Base-by-base conservation (phyloP, 495 filamentous ascomycete species). In the Hypoxylon intermedium region DNA sequence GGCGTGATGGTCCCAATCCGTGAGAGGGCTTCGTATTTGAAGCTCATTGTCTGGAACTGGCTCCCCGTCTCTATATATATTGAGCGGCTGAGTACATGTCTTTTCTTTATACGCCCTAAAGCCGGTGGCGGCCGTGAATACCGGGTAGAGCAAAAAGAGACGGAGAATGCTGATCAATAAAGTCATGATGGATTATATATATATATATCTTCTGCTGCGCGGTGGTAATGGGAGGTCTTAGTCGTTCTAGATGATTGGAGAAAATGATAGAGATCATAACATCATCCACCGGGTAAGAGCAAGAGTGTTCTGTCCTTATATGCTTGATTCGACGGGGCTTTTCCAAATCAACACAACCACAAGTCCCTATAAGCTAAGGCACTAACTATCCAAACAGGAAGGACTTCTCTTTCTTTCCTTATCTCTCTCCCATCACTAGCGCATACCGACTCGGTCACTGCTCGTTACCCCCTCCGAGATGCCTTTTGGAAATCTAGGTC, bases 21-120 rank as follows among this genome's bases (percentile, higher is more conserved):
- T 65, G 21, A 65, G 19, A 0, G 62, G 45, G 15, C 37, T 42
- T 28, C 57, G 26, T 20, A 60, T 57, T 1, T 15, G 2, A 19
- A 65, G 62, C 11, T 33, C 53, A 21, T 33, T 53, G 11, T 47
- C 13, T 20, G n/a, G 9, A 1, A 65, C 19, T 9, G 11, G n/a
- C 15, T 37, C 15, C 3, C 62, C 62, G 2, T 65, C 62, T 11
- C 40, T 43, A 33, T 33, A 60, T 1, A 65, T 42, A 1, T 60
- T 45, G 15, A 65, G 50, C n/a, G 37, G 50, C 0, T 52, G 28
- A 13, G 4, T 57, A 24, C 60, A 63, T 9, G 28, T 44, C 46
- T 48, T 52, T 18, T 60, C 51, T 15, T 50, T 47, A 19, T 52
- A 51, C 6, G 62, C 50, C 6, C 34, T 33, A 13, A 60, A 65